Evolutionary conservation across 768 basidiomycete species (phyloP), one percentile per base, ranked within the genome.

Genomic region (Agaricus blazei): DNA sequence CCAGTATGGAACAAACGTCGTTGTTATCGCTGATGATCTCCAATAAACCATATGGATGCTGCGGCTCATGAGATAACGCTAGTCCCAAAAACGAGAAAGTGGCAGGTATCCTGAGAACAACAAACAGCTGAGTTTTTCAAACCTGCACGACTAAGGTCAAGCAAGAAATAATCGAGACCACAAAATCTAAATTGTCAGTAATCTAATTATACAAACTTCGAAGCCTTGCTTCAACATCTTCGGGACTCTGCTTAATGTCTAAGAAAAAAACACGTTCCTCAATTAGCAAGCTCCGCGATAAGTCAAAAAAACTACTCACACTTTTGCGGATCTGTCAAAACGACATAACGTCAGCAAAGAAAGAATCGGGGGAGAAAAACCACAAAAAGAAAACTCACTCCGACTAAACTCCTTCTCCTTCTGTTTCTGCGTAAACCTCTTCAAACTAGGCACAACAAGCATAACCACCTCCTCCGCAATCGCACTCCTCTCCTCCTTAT

Each of bases 381-480:
- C 51, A 53, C 36, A 36, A 52, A 14, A 41, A 12, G 34, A 44
- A 28, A 2, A 72, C 80, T 63, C 60, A 91, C 91, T 90, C 72
- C 88, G 90, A 67, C 89, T 90, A 61, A 91, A 90, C 60, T 92
- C 89, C 66, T 87, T 90, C 42, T 89, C 90, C 37, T 76, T 77
- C 62, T 88, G 83, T 66, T 84, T 87, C 68, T 87, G 84, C 58
- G 79, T 79, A 63, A 93, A 92, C 54, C 84, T 72, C 68, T 87
- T 81, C 58, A 93, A 73, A 41, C 80, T 80, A 26, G 90, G 89
- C 9, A 91, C 78, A 9, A 92, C 85, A 7, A 92, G 73, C 71
- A 84, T 87, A 27, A 86, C 81, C 7, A 85, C 84, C 65, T 93
- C 91, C 26, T 91, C 88, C 42, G 74, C 79, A 23, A 93, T 68